phyloP scores from a whole-genome alignment of 73 alveolate genomes.

The Blepharisma stoltei region DNA sequence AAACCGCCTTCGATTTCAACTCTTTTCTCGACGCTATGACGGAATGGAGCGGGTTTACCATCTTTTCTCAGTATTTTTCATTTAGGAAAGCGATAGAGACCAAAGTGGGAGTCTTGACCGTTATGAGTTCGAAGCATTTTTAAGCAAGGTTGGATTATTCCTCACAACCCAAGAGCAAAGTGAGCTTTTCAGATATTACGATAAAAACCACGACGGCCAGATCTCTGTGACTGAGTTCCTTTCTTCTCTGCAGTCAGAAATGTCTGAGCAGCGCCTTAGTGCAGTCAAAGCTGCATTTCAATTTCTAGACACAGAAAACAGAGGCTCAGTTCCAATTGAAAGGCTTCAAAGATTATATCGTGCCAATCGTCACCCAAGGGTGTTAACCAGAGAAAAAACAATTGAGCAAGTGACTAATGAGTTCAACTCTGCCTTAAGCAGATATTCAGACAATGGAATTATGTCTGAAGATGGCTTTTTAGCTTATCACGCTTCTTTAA shows the following conservation, averaged over 20 bases:
- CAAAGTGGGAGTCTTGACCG: slow-evolving; percentile 52
- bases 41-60: slow-evolving; percentile 33
- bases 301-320: slow-evolving; percentile 38
- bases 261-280: slow-evolving; percentile 52
- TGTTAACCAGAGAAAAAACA: slow-evolving; percentile 62
- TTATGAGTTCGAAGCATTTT: slow-evolving; percentile 63
- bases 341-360: slow-evolving; percentile 20
- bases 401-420: slow-evolving; percentile 50
- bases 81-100: slow-evolving; percentile 54
- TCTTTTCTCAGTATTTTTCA: slow-evolving; percentile 31
- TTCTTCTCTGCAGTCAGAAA: slow-evolving; percentile 44
- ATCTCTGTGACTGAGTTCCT: slow-evolving; percentile 52
- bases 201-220: slow-evolving; percentile 53
- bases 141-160: slow-evolving; percentile 61
- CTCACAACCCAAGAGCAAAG: slow-evolving; percentile 58
- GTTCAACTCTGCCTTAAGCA: slow-evolving; percentile 41
- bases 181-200: slow-evolving; percentile 55
- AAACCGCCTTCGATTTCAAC: slow-evolving; percentile 59
- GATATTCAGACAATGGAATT: slow-evolving; percentile 36
- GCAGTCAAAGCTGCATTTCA: slow-evolving; percentile 58
- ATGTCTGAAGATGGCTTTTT: slow-evolving; percentile 49
- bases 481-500: slow-evolving; percentile 60
- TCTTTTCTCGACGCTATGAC: slow-evolving; percentile 60
- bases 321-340: slow-evolving; percentile 36
- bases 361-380: slow-evolving; percentile 67